Base-by-base conservation (phyloP, 1,284 basidiomycete species). In the Microbotryomycetes sp. region DNA sequence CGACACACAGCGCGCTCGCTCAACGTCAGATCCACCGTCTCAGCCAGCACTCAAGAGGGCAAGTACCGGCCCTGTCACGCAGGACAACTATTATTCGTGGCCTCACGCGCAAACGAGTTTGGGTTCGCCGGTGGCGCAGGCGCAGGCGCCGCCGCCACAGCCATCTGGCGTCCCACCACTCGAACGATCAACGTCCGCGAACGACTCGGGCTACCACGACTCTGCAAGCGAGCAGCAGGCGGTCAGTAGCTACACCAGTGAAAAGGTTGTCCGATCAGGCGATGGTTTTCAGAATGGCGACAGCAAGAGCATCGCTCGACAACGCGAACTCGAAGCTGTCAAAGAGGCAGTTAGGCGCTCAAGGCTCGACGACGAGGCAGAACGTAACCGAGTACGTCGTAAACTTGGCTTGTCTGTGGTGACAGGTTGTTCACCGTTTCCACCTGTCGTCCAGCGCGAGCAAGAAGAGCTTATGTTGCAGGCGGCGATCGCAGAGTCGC, bases 401-500 rank as follows among this genome's bases (percentile, higher is more conserved):
- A 24, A n/a, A 24, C 29, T 29, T 2, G 26, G 51, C 45, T 4
- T 24, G 5, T 9, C 28, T 0, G 35, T 28, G 2, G 9, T 41
- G 7, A 7, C 47, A 6, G 28, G 6, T 21, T 23, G 48, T n/a
- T 21, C 54, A 13, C 46, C 45, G 46, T 61, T 58, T 24, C 60
- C 56, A 2, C 56, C 52, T 46, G 3, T 16, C 3, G n/a, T 31
- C 35, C 35, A 41, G 35, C 35, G 35, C 9, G 35, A 27, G 35
- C 56, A 51, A 18, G 56, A 57, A 18, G 29, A 52, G 56, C 4
- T 41, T 4, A 18, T 57, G 23, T 49, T 57, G n/a, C 48, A 52
- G 35, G 21, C 23, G 31, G 56, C 56, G 15, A 57, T 57, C 23
- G 56, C 49, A 24, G 56, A 57, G 26, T 57, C 56, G 18, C 28